Evolutionary conservation across 192 early-diverging fungal species (phyloP), one percentile per base, ranked within the genome.

Genomic region (Chytriomyces confervae): DNA sequence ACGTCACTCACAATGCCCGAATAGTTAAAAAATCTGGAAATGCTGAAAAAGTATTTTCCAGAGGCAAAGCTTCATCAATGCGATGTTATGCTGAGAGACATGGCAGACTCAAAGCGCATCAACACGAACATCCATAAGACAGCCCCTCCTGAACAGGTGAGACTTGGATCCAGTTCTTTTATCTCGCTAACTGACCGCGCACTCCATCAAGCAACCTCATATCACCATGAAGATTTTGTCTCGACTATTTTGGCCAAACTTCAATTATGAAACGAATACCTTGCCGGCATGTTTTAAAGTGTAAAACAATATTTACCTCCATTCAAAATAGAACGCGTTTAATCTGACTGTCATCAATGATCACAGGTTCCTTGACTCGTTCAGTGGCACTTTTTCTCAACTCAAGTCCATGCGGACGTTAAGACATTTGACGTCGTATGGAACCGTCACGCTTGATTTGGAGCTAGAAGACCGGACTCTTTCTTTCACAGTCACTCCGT

Each of bases 41-140:
- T 92, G 80, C 84, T 95, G 77, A 94, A 93, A 72, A 74, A 93
- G 61, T 83, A 91, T 57, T 92, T 95, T 50, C 91, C 91, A 16
- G 90, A 87, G 13, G 61, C 69, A 0, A 87, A 86, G 66, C 78
- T 95, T 50, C 85, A 89, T 36, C 79, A 84, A 27, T 92, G 91
- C 67, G 93, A 94, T 66, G 93, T 95, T 7, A 95, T 95, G 93
- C 82, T 95, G 5, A 92, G 91, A 69, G 93, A 95, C 65, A 78
- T 94, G 43, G 88, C 90, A 11, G 92, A 93, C 50, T 94, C 93
- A 0, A 89, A 90, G 50, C 84, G 93, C 24, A 81, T 91, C 10
- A 85, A 89, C 49, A 82, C 83, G 62, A 81, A 82, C 62, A 81
- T 91, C n/a, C 72, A 83, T 23, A 83, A 86, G 61, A 49, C 69